These are phyloP conservation scores for Kodamaea laetipori DNA, from an alignment of 805 yeast genomes.

Conservation along the genomic window DNA sequence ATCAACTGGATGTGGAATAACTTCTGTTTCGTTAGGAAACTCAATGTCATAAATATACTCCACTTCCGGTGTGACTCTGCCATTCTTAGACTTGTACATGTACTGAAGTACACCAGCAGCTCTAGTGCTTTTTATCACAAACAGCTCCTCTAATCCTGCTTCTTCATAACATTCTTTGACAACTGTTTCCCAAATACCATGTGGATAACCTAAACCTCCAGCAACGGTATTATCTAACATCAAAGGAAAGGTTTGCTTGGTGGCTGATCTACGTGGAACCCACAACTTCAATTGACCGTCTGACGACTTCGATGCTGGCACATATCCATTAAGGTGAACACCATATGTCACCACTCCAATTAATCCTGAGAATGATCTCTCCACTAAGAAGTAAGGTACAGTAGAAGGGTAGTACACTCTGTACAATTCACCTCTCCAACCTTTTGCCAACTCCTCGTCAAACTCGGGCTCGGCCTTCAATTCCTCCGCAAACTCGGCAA, in stretches of 20 bases:
- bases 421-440: slow-evolving; percentile 89
- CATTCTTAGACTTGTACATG: slow-evolving; percentile 49
- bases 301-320: slow-evolving; percentile 43
- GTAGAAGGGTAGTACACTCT: slow-evolving; percentile 61
- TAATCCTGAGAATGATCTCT: slow-evolving; percentile 78
- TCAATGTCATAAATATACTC: slow-evolving; percentile 77
- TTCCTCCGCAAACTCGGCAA: slow-evolving; percentile 45
- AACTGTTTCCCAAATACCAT: slow-evolving; percentile 72
- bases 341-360: slow-evolving; percentile 91
- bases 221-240: slow-evolving; percentile 93
- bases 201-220: slow-evolving; percentile 88
- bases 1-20: slow-evolving; percentile 48
- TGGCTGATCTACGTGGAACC: slow-evolving; percentile 79
- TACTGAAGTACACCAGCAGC: slow-evolving; percentile 73
- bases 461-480: slow-evolving; percentile 38
- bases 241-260: slow-evolving; percentile 87
- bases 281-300: slow-evolving; percentile 58
- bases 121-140: slow-evolving; percentile 47
- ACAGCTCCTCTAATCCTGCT: slow-evolving; percentile 67
- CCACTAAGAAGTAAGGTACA: slow-evolving; percentile 66
- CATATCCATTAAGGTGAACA: slow-evolving; percentile 81
- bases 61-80: slow-evolving; percentile 85
- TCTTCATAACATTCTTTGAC: slow-evolving; percentile 89
- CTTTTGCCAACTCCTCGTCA: slow-evolving; percentile 42
- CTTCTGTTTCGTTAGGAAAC: slow-evolving; percentile 45